Evolutionary conservation across 192 early-diverging fungal species (phyloP).

Genomic region (Backusella macrospora): DNA sequence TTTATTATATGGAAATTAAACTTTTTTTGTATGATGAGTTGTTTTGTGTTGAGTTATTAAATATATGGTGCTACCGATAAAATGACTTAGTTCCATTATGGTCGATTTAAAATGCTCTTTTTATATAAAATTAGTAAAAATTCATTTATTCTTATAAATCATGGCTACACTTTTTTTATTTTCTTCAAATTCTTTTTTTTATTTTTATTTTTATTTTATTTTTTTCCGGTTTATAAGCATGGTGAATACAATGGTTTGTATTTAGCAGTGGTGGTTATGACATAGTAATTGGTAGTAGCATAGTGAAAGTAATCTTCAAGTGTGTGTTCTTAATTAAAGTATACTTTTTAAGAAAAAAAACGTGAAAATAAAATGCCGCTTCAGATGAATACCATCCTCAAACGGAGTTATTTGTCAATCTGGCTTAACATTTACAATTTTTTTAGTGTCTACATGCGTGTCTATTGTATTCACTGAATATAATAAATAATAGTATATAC

Average conservation of each 20-base stretch:
- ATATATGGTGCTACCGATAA: neutral
- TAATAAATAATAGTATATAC: neutral
- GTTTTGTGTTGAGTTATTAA: neutral
- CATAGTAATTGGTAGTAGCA: too few species aligned
- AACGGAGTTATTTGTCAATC: constrained; percentile 4
- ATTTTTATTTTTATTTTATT: neutral
- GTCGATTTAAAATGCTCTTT: constrained; percentile 3
- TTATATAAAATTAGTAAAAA: constrained; percentile 12
- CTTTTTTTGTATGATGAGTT: neutral
- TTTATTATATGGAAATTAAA: too few species aligned
- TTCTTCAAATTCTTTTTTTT: neutral
- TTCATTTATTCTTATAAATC: constrained; percentile 1
- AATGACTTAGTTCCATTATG: neutral
- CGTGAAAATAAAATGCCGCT: constrained; percentile 11
- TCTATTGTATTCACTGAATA: neutral
- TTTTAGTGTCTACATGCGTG: neutral
- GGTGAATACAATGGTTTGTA: too few species aligned
- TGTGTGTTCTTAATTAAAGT: too few species aligned
- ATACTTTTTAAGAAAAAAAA: neutral
- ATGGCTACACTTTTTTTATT: neutral
- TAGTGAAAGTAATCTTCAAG: too few species aligned
- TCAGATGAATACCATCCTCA: neutral
- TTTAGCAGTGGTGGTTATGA: too few species aligned
- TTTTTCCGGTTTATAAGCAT: neutral
- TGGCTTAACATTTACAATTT: neutral